These are phyloP conservation scores for Aphanomyces invadans DNA, from an alignment of 352 stramenopile genomes.

Conservation along the genomic window DNA sequence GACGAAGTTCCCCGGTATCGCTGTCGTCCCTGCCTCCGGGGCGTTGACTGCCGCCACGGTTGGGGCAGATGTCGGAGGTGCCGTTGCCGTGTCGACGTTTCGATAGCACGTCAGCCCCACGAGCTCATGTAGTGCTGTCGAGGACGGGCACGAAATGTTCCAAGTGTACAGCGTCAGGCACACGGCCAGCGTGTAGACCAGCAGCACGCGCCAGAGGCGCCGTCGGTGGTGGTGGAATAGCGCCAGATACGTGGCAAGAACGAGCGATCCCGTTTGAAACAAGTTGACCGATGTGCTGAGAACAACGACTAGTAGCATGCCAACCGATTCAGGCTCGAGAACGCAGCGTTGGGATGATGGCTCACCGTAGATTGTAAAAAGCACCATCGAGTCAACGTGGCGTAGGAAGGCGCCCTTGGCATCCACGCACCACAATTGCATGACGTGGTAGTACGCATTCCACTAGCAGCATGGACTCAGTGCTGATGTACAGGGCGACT, in stretches of 20 bases:
- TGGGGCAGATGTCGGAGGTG: not conserved
- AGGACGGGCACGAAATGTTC: constrained; percentile 57
- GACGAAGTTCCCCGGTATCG: not conserved
- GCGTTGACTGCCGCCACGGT: not conserved
- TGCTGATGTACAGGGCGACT: too few species aligned
- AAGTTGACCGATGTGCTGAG: constrained; percentile 75
- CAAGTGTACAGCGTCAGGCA: constrained; percentile 71
- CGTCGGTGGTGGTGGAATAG: constrained; percentile 74
- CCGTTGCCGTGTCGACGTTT: not conserved
- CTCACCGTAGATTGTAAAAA: constrained; percentile 74
- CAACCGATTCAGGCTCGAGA: too few species aligned
- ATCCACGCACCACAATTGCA: constrained; percentile 60
- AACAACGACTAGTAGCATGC: constrained; percentile 46
- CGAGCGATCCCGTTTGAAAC: constrained; percentile 75
- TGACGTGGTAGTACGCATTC: constrained; percentile 41
- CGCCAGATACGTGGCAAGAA: constrained; percentile 70
- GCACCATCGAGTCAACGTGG: constrained; percentile 68
- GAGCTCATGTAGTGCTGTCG: constrained; percentile 38
- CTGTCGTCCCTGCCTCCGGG: too few species aligned
- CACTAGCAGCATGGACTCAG: too few species aligned
- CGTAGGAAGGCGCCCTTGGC: constrained; percentile 64
- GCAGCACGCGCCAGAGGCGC: constrained; percentile 66
- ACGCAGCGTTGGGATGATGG: too few species aligned
- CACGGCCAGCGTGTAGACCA: constrained; percentile 58
- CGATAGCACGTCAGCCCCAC: constrained; percentile 66